Conservation (phyloP, 371 early-diverging fungal species). For the Actinomucor elegans region DNA sequence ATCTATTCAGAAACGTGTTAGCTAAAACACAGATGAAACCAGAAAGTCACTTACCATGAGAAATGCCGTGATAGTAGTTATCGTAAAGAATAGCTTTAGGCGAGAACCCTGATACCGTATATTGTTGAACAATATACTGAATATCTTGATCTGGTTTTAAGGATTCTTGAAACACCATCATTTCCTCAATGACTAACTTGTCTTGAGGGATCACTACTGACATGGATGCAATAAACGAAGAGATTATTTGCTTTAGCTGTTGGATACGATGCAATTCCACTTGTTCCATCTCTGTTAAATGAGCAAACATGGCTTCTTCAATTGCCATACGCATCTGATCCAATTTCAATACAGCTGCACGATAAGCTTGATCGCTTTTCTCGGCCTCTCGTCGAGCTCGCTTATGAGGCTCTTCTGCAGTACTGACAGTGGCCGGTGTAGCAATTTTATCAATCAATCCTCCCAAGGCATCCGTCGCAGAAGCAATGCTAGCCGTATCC, state of each 20-base stretch:
- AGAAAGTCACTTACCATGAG: constrained; percentile 44
- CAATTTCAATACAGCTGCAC: constrained; percentile 56
- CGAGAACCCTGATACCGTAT: constrained; percentile 68
- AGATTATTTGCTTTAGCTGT: constrained; percentile 52
- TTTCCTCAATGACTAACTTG: constrained; percentile 62
- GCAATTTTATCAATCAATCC: constrained; percentile 35
- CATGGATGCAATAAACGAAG: constrained; percentile 59
- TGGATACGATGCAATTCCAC: constrained; percentile 56
- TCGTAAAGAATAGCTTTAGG: constrained; percentile 73
- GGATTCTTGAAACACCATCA: constrained; percentile 71
- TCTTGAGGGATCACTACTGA: constrained; percentile 57
- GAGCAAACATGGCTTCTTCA: constrained; percentile 70
- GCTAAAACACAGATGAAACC: neutral
- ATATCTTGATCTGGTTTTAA: constrained; percentile 75
- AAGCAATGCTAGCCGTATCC: constrained; percentile 20
- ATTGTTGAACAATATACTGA: constrained; percentile 74
- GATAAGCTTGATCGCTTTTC: constrained; percentile 65
- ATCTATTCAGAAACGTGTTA: constrained; percentile 26
- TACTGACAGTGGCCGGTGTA: constrained; percentile 7
- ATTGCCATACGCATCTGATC: constrained; percentile 69
- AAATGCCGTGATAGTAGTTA: constrained; percentile 64
- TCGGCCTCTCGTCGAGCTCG: constrained; percentile 63
- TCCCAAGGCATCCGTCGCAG: constrained; percentile 18
- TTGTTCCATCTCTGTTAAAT: constrained; percentile 61
- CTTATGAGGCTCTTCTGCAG: constrained; percentile 45